Percentiles rank a stretch among this genome's conserved stretches.
Conservation (phyloP, 2,329 filamentous ascomycete genomes). For the Aspergillus sergii region DNA sequence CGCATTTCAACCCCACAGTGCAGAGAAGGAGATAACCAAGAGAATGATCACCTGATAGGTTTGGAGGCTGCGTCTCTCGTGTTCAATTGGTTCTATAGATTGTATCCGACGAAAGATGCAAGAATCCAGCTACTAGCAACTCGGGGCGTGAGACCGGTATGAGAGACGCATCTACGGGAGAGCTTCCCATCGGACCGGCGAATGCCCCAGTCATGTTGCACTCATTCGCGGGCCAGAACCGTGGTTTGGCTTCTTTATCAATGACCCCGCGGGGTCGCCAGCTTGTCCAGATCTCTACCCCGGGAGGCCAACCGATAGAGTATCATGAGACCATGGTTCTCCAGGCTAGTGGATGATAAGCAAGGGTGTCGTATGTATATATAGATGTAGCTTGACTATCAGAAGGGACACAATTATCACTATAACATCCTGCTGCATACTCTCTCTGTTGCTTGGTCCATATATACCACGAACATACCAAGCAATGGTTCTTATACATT, state of each 20-base stretch:
- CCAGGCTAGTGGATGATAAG: background rate
- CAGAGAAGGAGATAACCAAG: background rate
- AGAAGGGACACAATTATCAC: background rate
- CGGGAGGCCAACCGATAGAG: background rate
- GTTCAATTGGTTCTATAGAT: background rate
- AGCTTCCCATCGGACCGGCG: background rate
- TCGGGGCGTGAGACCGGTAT: background rate
- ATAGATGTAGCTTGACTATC: background rate
- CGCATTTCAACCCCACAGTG: background rate
- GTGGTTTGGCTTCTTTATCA: background rate
- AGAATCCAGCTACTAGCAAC: background rate
- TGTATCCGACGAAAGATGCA: background rate
- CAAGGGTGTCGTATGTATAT: background rate
- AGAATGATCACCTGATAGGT: background rate
- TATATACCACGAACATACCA: background rate
- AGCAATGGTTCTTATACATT: background rate
- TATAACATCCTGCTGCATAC: background rate
- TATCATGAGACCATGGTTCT: background rate
- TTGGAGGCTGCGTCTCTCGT: background rate
- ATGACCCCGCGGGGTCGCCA: background rate
- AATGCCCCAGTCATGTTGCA: background rate
- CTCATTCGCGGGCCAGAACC: background rate
- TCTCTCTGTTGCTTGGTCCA: background rate
- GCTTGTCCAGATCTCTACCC: background rate
- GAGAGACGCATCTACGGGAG: background rate